Percentiles rank a stretch among this genome's conserved stretches.
Evolutionary conservation across 2,329 filamentous ascomycete genomes (phyloP).

Genomic region (Metarhizium sp.): DNA sequence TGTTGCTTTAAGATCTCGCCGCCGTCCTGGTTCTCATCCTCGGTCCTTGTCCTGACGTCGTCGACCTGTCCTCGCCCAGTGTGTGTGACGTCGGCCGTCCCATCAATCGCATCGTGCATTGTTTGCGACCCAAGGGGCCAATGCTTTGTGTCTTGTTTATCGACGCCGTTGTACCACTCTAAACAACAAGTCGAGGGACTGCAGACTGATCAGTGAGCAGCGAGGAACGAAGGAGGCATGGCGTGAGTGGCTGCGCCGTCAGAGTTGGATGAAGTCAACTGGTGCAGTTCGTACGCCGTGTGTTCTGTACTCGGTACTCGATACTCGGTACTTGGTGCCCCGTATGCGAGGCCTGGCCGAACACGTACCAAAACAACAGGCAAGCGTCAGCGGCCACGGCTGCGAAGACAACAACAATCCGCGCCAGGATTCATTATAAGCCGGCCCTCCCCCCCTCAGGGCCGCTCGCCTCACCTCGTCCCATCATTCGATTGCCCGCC

Average conservation of each 20-base stretch:
- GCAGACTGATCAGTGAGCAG: not conserved
- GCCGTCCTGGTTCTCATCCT: not conserved
- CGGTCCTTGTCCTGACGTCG: not conserved
- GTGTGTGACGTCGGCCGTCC: not conserved
- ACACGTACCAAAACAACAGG: not conserved
- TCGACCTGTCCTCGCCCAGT: not conserved
- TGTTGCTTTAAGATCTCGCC: not conserved
- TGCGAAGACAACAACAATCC: not conserved
- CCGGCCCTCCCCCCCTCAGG: not conserved
- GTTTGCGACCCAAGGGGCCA: not conserved
- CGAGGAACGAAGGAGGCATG: not conserved
- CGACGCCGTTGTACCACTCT: not conserved
- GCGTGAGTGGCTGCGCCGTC: not conserved
- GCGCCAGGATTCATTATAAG: no score
- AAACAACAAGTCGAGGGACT: not conserved
- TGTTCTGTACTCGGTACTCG: no score
- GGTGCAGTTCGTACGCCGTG: no score
- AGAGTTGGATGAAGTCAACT: not conserved
- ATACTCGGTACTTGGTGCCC: no score
- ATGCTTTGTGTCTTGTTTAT: not conserved
- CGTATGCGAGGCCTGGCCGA: no score
- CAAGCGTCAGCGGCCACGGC: not conserved
- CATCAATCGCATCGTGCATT: not conserved
- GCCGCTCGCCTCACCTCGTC: not conserved
- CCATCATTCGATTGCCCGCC: slow-evolving; percentile 5